These are phyloP conservation scores for Hygrophorus pudorinus DNA, from an alignment of 768 basidiomycete genomes.

Conservation along the genomic window DNA sequence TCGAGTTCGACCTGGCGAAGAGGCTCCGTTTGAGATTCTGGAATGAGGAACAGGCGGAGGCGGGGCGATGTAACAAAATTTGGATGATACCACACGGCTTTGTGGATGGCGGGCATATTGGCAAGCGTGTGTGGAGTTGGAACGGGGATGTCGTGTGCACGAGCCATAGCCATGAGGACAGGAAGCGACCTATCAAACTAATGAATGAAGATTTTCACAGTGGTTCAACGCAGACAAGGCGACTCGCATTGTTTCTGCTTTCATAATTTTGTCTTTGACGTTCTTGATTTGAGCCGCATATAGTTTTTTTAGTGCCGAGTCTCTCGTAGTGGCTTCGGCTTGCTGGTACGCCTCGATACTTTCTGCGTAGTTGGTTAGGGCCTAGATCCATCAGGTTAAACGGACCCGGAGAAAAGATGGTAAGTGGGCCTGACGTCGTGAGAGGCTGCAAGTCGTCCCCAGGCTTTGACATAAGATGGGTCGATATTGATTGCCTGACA, in stretches of 20 bases:
- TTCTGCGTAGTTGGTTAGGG: conserved; percentile 10
- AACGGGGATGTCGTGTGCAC: conserved; percentile 14
- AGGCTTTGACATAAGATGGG: conserved; percentile 10
- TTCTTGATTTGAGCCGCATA: conserved; percentile 6
- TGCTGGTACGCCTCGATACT: conserved; percentile 15
- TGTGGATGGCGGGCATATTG: conserved; percentile 7
- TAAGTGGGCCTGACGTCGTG: conserved; percentile 7
- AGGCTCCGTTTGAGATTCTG: conserved; percentile 8
- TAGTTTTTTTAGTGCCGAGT: conserved; percentile 1
- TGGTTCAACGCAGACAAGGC: too few relatives aligned
- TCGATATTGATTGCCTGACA: conserved; percentile 4
- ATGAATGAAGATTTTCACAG: too few relatives aligned
- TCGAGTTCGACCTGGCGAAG: conserved; percentile 9
- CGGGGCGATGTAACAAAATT: conserved; percentile 10
- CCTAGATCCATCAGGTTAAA: conserved; percentile 8
- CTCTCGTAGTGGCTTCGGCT: conserved; percentile 3
- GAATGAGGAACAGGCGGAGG: conserved; percentile 11
- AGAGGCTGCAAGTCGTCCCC: conserved; percentile 10
- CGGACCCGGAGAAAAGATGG: neutral
- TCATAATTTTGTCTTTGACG: conserved; percentile 11
- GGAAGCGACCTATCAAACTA: conserved; percentile 11
- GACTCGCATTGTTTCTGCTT: conserved; percentile 10
- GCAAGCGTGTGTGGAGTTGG: conserved; percentile 6
- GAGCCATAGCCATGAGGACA: conserved; percentile 11
- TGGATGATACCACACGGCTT: conserved; percentile 13